Conservation (phyloP, 2,329 filamentous ascomycete species). For the Cladosporium sp. region DNA sequence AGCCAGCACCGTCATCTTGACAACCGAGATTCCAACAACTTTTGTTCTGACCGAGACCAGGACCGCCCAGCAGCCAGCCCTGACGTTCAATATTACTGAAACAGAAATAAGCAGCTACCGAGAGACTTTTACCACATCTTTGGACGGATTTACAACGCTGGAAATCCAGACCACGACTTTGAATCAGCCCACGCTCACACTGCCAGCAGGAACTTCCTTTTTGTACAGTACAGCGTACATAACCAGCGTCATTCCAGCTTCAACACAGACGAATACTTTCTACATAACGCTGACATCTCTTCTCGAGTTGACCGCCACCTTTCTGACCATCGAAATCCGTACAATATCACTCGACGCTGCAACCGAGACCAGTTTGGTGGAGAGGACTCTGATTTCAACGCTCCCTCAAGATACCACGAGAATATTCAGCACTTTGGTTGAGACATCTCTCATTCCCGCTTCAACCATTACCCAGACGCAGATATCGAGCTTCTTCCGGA, state of each 20-base stretch:
- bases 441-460: not conserved
- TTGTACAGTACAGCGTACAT: not conserved
- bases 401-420: not conserved
- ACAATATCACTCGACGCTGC: not conserved
- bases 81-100: not conserved
- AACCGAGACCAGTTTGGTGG: not conserved
- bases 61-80: not conserved
- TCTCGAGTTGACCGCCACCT: not conserved
- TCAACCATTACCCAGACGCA: not conserved
- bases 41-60: not conserved
- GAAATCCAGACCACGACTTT: not conserved
- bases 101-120: not conserved
- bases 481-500: not conserved
- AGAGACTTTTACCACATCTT: not conserved
- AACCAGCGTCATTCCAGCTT: not conserved
- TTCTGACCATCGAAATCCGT: not conserved
- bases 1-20: not conserved
- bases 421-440: not conserved
- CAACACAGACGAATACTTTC: not conserved
- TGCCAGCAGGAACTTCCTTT: not conserved
- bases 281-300: not conserved
- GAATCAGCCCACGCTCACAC: not conserved
- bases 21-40: not conserved
- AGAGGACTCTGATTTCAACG: not conserved
- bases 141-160: not conserved